Base-by-base conservation (phyloP, 176 grass and related monocot species). In the Juncus effusus region DNA sequence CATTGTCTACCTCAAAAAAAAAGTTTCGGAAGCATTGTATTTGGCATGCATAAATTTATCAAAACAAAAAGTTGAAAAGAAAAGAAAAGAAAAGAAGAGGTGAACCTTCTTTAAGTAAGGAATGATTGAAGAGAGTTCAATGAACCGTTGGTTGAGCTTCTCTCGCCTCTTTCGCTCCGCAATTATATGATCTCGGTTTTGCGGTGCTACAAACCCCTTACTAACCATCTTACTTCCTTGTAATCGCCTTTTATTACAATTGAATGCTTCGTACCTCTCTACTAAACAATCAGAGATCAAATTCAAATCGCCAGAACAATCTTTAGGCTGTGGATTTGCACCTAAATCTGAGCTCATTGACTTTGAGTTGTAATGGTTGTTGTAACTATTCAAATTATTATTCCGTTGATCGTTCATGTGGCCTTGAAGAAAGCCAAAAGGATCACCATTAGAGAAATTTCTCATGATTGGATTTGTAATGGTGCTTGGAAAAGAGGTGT, bases 61-160 rank as follows among this genome's bases (percentile, higher is more conserved):
- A 28, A 28, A 28, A 28, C 19, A 51, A 7, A 13, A 42, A 44
- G 3, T 40, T 13, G 42, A 40, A 4, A n/a, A 58, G 62, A 0
- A 11, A 58, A 64, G 15, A 49, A 38, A 3, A 36, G 19, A 51
- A 51, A 35, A 52, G 38, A 36, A 7, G 11, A 10, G 6, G 14
- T 10, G 38, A 60, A 89, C 86, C 86, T 90, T 90, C 67, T 90
- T 90, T 49, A 85, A 79, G 2, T 67, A 56, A 45, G 86, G 86
- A 60, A 90, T 90, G 52, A 85, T 79, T 13, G 82, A 63, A 35
- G 86, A 90, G 45, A 90, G 82, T 68, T 90, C 86, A 52, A 82
- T 82, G 70, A 85, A 82, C 0, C 78, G 38, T 73, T 85, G 75
- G 66, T 90, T 90, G 72, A 90, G 74, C 75, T 90, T 90, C 79